Base-by-base conservation (phyloP, 2,329 filamentous ascomycete species). In the Hypomyces perniciosus region DNA sequence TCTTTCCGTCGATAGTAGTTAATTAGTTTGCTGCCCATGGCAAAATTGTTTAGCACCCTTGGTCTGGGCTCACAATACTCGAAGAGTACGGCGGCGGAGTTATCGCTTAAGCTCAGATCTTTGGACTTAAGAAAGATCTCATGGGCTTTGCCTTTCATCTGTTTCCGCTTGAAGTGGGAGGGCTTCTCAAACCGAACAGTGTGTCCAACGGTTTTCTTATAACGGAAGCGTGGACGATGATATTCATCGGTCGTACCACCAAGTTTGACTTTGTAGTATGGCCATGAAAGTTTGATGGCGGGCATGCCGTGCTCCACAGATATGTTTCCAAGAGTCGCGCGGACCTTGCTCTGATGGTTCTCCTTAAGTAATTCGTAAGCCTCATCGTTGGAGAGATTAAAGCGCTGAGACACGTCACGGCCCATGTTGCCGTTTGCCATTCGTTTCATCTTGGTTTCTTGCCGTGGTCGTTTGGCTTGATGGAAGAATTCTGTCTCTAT, bases 41-140 rank as follows among this genome's bases (percentile, higher is more conserved):
- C 93, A 62, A 96, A 96, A 64, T 95, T 96, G 40, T 92, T 96
- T 55, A 99, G 74, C 53, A 95, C 90, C 8, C 86, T 87, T 1
- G 93, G 93, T 56, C 90, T 86, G 62, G 96, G 90, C 68, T 99
- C 93, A 7, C 90, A 95, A 66, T 99, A 99, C 68, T 99, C 93
- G 33, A 97, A 85, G 10, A 99, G 79, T 5, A 96, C 79, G 20
- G 90, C 85, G 39, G 84, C 86, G 0, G 92, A 90, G 64, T 96
- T 96, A 68, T 99, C 93, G 55, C 83, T 87, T 59, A 96, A 75
- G 28, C 88, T 90, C 13, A 99, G 75, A 60, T 96, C 88, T 63
- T 86, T 89, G 1, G 90, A 89, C 26, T 81, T 81, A 29, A 81
- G 79, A 68, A 91, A 99, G 1, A 95, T 78, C 45, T 91, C 84